Percentiles rank a stretch among this genome's conserved stretches.
Evolutionary conservation across 106 monocot species (phyloP).

Genomic region (Iris macrosiphon): DNA sequence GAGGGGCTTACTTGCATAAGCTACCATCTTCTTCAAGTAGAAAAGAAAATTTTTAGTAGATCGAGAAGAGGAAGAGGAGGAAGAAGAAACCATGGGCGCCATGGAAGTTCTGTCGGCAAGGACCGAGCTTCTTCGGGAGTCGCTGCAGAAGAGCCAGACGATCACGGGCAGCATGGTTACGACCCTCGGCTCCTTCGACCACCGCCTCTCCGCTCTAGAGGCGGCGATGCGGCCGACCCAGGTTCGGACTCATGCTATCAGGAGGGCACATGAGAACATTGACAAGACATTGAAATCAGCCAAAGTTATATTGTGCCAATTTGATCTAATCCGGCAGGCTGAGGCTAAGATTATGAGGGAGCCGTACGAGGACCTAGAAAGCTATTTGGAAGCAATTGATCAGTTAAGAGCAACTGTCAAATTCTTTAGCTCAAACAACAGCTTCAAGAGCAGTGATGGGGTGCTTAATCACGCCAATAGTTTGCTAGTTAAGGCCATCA

Average conservation of each 20-base stretch:
- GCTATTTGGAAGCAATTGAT: slow-evolving; percentile 61
- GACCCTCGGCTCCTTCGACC: slow-evolving; percentile 54
- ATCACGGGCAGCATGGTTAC: slow-evolving; percentile 34
- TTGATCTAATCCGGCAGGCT: slow-evolving; percentile 59
- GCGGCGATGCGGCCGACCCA: slow-evolving; percentile 64
- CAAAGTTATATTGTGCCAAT: slow-evolving; percentile 48
- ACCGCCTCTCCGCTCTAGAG: slow-evolving; percentile 62
- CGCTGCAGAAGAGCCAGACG: slow-evolving; percentile 23
- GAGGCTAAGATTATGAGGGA: slow-evolving; percentile 71
- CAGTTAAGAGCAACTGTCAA: slow-evolving; percentile 37
- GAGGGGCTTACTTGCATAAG: too few relatives aligned
- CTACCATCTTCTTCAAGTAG: too few relatives aligned
- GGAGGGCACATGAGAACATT: slow-evolving; percentile 67
- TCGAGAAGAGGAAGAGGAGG: too few relatives aligned
- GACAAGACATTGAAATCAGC: slow-evolving; percentile 49
- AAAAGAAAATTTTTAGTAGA: too few relatives aligned
- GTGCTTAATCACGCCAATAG: slow-evolving; percentile 58
- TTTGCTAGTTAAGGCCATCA: slow-evolving; percentile 49
- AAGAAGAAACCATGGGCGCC: too few relatives aligned
- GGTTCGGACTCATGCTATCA: slow-evolving; percentile 56
- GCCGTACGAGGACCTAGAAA: slow-evolving; percentile 74
- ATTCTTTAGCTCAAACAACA: slow-evolving; percentile 53
- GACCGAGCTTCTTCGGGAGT: slow-evolving; percentile 36
- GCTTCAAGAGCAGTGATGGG: slow-evolving; percentile 53
- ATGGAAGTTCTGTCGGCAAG: slow-evolving; percentile 26